Base-by-base conservation (phyloP, 176 grass and related monocot genomes). In the Coix lacrymajobi region DNA sequence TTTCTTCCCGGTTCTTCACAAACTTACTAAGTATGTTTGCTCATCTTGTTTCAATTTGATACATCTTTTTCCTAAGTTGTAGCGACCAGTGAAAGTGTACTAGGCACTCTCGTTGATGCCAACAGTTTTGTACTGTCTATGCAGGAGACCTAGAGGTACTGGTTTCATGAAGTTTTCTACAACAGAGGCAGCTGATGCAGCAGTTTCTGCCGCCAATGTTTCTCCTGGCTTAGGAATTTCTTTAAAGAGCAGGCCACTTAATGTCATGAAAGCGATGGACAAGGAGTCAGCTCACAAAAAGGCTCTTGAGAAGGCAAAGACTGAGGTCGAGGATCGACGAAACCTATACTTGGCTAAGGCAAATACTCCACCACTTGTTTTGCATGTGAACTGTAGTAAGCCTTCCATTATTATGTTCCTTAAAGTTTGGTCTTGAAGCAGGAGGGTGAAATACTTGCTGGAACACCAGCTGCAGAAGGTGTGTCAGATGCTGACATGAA, bases 301-400 rank as follows among this genome's bases (percentile, higher is more conserved):
- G 82, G 87, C 89, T 80, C 72, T 91, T 38, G 87, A 98, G 20
- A 98, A 90, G 82, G 58, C 64, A 49, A 98, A 92, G 54, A 80
- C 77, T 69, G 93, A 93, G 83, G 76, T 93, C 49, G 90, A 98
- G 84, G 96, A 98, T 69, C 74, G 91, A 72, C 91, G 93, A 31
- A 95, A 98, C 65, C 90, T 98, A 37, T 98, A 98, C 72, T 87
- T 98, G 63, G 86, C 93, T 22, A 93, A 98, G 96, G 96, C 85
- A 86, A 89, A 62, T 65, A 71, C 56, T 79, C 48, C 6, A 33
- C 20, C 13, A 7, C 15, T 61, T 76, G 24, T 32, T 38, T 62
- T 51, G 36, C 49, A 1, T 8, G 4, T 20, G 13, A 60, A 75
- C 9, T 82, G 41, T 60, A 79, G 11, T 72, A 11, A 4, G n/a